Evolutionary conservation across 495 filamentous ascomycete genomes (phyloP), one percentile per base, ranked within the genome.

Genomic region (Aspergillus taichungensis): DNA sequence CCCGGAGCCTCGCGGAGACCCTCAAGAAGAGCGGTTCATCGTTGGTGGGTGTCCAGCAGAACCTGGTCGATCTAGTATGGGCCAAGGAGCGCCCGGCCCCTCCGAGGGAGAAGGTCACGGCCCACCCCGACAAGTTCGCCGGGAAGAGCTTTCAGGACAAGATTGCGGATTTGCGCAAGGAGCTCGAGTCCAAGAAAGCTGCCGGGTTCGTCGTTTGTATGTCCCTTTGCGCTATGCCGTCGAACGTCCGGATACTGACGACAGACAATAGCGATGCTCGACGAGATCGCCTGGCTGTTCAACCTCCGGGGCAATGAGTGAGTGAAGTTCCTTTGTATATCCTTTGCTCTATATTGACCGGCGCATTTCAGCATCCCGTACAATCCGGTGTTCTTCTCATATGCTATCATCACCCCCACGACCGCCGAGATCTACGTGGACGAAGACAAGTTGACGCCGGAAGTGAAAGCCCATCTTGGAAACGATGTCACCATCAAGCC

Each of bases 381-480:
- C 69, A 99, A 99, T 57, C 94, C 94, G 0, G 94, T 99, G 30
- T 99, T 97, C 72, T 96, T 96, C 70, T 94, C 94, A 24, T 99
- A 96, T 59, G 88, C 89, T 34, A 74, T 94, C 34, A 73, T 99
- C 42, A 97, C 94, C 5, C 80, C 83, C 3, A 83, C 82, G 6
- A 73, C 80, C 5, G 87, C 85, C 30, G 91, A 85, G 24, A 68
- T 99, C 9, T 99, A 96, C 55, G 71, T 96, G 40, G 82, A 96
- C 52, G 75, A 75, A 3, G 77, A 78, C 5, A 95, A 97, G 61
- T 62, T 99, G 13, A 80, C 64, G 8, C 59, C 73, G 6, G 84
- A 87, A 43, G 82, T 79, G 43, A 74, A 78, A 53, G 72, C 64
- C 24, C 87, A 95, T 46, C 77, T 99, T 33, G 74, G 76, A 5